These are phyloP conservation scores for Penicillium cinerascens DNA, from an alignment of 495 filamentous ascomycete genomes.

Conservation along the genomic window DNA sequence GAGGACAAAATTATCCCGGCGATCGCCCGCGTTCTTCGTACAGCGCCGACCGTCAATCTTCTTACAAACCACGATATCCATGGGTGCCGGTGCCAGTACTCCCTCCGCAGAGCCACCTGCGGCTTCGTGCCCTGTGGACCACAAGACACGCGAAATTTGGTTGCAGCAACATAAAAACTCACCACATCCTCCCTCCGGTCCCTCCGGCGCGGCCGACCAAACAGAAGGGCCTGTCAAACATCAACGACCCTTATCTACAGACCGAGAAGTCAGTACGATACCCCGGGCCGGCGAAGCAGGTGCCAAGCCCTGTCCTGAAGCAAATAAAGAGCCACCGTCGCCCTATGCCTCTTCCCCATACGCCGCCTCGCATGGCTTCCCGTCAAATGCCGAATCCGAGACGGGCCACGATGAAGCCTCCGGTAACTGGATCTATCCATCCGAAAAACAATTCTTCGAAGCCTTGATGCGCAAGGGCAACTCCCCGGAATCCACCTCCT, in stretches of 20 bases:
- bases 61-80: slow-evolving; percentile 10
- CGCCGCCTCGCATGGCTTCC: slow-evolving; percentile 45
- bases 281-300: slow-evolving; percentile 57
- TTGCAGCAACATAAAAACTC: slow-evolving; percentile 49
- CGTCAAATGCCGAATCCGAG: slow-evolving; percentile 68
- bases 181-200: slow-evolving; percentile 26
- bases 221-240: slow-evolving; percentile 32
- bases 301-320: slow-evolving; percentile 27
- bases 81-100: slow-evolving; percentile 45
- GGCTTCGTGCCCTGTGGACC: slow-evolving; percentile 77
- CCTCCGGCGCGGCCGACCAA: slow-evolving; percentile 29
- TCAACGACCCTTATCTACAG: slow-evolving; percentile 45
- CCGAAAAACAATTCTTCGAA: slow-evolving; percentile 92
- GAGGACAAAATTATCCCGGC: slow-evolving; percentile 28
- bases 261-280: slow-evolving; percentile 79
- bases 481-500: slow-evolving; percentile 36
- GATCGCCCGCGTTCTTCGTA: slow-evolving; percentile 7
- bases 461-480: slow-evolving; percentile 83
- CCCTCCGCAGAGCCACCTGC: slow-evolving; percentile 30
- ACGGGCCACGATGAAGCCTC: slow-evolving; percentile 58
- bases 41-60: slow-evolving; percentile 17
- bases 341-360: slow-evolving; percentile 26
- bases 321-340: slow-evolving; percentile 26
- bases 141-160: slow-evolving; percentile 81
- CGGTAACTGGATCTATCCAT: slow-evolving; percentile 96